Evolutionary conservation across 768 basidiomycete genomes (phyloP).

Genomic region (Mrakia blollopis): DNA sequence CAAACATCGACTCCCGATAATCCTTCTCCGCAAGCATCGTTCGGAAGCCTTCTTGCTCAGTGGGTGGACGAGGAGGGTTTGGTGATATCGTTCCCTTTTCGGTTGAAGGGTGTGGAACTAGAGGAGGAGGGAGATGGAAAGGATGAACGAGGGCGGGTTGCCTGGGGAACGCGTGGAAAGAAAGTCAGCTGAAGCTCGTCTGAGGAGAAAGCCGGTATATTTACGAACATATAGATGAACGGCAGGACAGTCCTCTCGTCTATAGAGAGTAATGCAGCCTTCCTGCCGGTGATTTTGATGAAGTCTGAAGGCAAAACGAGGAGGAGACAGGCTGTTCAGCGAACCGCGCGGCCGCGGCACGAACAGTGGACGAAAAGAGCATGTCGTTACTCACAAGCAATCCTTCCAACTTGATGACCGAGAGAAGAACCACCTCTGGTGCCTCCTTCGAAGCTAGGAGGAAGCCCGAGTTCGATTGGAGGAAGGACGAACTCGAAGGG

Average conservation of each 20-base stretch:
- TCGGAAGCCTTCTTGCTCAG: not conserved
- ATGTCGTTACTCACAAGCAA: not conserved
- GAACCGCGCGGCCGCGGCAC: not conserved
- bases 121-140: not conserved
- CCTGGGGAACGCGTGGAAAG: not conserved
- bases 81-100: not conserved
- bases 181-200: not conserved
- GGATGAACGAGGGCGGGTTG: not conserved
- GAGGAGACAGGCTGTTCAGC: not conserved
- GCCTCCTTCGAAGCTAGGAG: conserved; percentile 15
- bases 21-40: not conserved
- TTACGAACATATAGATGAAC: conserved; percentile 8
- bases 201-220: not conserved
- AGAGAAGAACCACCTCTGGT: not conserved
- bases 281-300: conserved; percentile 12
- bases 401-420: conserved; percentile 16
- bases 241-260: conserved; percentile 15
- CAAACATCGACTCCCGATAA: not conserved
- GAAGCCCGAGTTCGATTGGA: not conserved
- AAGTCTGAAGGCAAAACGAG: not conserved
- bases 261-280: not conserved
- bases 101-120: not conserved
- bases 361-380: not conserved
- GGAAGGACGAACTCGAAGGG: not conserved
- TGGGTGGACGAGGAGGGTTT: not conserved